phyloP scores from a whole-genome alignment of 2,329 filamentous ascomycete species.

The Pseudogymnoascus sp. region DNA sequence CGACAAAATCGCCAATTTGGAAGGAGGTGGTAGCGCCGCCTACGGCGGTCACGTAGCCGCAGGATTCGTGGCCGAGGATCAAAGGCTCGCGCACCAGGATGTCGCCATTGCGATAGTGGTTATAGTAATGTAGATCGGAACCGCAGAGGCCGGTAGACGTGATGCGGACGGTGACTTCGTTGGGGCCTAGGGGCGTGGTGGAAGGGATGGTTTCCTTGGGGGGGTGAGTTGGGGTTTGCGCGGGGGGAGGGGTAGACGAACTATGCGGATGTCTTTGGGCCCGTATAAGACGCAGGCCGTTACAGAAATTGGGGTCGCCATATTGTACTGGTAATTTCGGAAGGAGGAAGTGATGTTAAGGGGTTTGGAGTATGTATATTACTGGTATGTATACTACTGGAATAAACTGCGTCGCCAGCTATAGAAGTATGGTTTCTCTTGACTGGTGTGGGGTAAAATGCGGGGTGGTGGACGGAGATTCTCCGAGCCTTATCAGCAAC shows the following conservation, averaged over 20 bases:
- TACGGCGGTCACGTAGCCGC: constrained; percentile 66
- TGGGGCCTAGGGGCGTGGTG: constrained; percentile 35
- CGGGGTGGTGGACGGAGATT: neutral
- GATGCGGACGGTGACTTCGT: constrained; percentile 55
- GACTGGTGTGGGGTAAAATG: neutral
- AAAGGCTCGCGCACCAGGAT: constrained; percentile 57
- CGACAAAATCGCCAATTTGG: constrained; percentile 69
- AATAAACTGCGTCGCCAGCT: neutral
- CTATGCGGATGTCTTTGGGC: neutral
- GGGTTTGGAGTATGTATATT: neutral
- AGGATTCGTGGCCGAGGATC: constrained; percentile 63
- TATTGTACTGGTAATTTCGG: neutral
- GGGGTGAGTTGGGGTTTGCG: constrained; percentile 28
- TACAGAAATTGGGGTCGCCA: neutral
- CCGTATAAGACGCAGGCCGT: neutral
- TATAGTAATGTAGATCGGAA: constrained; percentile 62
- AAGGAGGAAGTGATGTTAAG: neutral
- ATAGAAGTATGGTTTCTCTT: neutral
- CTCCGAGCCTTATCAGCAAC: neutral
- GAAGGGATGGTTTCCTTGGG: constrained; percentile 30
- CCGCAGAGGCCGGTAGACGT: constrained; percentile 62
- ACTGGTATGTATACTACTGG: neutral
- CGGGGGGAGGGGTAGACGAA: constrained; percentile 27
- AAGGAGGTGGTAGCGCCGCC: constrained; percentile 57
- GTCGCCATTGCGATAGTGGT: constrained; percentile 58